phyloP scores from a whole-genome alignment of 1,284 basidiomycete species.

The Ganoderma meredithae region DNA sequence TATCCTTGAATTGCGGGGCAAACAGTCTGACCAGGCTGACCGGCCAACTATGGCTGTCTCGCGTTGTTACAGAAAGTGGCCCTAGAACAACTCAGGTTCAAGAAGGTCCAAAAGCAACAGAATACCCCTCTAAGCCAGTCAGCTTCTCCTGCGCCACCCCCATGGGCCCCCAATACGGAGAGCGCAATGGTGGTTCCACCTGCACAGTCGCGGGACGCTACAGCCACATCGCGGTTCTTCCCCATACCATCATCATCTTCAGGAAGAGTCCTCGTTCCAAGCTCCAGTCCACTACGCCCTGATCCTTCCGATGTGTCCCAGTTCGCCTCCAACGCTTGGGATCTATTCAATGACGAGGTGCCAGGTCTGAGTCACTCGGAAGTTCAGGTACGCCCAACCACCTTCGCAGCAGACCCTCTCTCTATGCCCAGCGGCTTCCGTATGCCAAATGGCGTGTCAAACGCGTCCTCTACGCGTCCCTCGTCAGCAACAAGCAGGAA shows the following conservation, averaged over 20 bases:
- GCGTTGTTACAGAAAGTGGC: constrained; percentile 55
- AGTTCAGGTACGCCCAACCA: constrained; percentile 44
- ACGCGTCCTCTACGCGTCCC: constrained; percentile 59
- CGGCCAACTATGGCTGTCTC: constrained; percentile 31
- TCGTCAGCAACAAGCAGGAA: constrained; percentile 45
- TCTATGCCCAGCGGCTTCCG: constrained; percentile 67
- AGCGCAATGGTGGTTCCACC: constrained; percentile 44
- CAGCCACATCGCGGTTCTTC: constrained; percentile 54
- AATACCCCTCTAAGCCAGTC: constrained; percentile 43
- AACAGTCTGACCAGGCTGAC: constrained; percentile 37
- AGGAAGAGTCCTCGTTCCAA: constrained; percentile 73
- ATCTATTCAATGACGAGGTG: constrained; percentile 46
- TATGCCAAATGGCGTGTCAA: constrained; percentile 46
- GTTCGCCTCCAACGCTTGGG: constrained; percentile 46
- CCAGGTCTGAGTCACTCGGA: constrained; percentile 47
- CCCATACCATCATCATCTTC: constrained; percentile 45
- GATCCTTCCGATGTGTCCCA: constrained; percentile 52
- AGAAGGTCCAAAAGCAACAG: constrained; percentile 53
- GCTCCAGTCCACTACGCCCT: constrained; percentile 66
- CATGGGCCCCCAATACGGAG: constrained; percentile 28
- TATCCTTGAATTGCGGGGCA: constrained; percentile 34
- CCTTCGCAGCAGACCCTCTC: constrained; percentile 59
- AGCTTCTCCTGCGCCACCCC: constrained; percentile 39
- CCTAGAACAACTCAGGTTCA: constrained; percentile 67
- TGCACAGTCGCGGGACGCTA: constrained; percentile 64